phyloP scores from a whole-genome alignment of 2,329 filamentous ascomycete species.

The Botrytis fragariae region DNA sequence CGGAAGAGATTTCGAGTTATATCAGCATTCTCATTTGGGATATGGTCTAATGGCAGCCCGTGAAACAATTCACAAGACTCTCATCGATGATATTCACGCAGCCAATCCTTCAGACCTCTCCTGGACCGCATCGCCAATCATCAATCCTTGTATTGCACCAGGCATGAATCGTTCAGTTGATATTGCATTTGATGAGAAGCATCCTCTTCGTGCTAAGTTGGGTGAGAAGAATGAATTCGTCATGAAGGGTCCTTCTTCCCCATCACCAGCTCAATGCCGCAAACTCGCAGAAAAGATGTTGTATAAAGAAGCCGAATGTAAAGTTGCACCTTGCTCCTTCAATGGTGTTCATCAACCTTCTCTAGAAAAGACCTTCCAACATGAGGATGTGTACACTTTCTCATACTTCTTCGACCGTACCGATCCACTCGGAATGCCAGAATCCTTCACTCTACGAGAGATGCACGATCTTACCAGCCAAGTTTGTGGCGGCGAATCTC shows the following conservation, averaged over 20 bases:
- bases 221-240: constrained; percentile 67
- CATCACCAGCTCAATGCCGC: constrained; percentile 83
- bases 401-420: constrained; percentile 98
- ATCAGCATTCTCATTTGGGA: constrained; percentile 96
- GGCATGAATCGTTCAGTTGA: constrained; percentile 73
- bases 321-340: constrained; percentile 91
- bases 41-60: constrained; percentile 96
- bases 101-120: constrained; percentile 57
- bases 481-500: constrained; percentile 75
- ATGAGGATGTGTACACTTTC: constrained; percentile 93
- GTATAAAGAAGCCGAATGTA: constrained; percentile 79
- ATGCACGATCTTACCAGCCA: constrained; percentile 79
- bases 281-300: constrained; percentile 86
- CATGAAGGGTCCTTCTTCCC: constrained; percentile 78
- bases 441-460: constrained; percentile 89
- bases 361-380: constrained; percentile 85
- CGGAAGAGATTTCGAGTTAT: constrained; percentile 85
- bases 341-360: constrained; percentile 94
- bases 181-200: constrained; percentile 65
- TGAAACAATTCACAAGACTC: constrained; percentile 73
- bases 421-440: constrained; percentile 93
- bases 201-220: constrained; percentile 49
- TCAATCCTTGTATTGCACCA: constrained; percentile 83
- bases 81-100: constrained; percentile 70
- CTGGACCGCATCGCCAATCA: constrained; percentile 69